These are phyloP conservation scores for Xerocomellus intermedius DNA, from an alignment of 768 basidiomycete species.

Conservation along the genomic window DNA sequence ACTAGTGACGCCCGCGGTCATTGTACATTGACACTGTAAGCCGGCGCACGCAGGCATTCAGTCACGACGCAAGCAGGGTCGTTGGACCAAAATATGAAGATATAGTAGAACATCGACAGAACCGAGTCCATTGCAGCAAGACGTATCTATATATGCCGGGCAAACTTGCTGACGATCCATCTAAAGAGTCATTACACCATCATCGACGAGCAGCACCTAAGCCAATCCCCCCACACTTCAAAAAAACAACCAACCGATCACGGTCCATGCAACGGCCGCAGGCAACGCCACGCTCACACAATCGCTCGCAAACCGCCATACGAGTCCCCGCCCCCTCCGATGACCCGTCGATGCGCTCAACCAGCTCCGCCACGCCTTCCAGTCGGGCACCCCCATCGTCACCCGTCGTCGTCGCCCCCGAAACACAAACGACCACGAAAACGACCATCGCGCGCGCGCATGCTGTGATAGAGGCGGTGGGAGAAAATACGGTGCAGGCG, in stretches of 20 bases:
- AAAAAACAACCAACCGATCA: conserved; percentile 32
- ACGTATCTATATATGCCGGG: no score
- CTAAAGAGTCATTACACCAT: conserved; percentile 7
- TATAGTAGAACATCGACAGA: no score
- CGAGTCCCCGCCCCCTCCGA: conserved; percentile 30
- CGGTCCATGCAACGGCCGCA: conserved; percentile 22
- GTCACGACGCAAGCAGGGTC: no score
- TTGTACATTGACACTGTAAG: no score
- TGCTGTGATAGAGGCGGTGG: conserved; percentile 35
- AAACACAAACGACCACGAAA: conserved; percentile 55
- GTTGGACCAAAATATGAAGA: no score
- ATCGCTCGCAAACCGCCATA: conserved; percentile 40
- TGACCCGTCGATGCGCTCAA: conserved; percentile 10
- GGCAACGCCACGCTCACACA: conserved; percentile 31
- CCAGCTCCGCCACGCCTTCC: conserved; percentile 21
- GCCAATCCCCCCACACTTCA: conserved; percentile 7
- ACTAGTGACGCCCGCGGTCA: no score
- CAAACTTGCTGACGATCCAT: neutral
- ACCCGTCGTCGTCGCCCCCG: conserved; percentile 55
- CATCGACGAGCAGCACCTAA: neutral
- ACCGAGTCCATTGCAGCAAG: no score
- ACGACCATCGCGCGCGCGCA: conserved; percentile 26
- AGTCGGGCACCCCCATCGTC: conserved; percentile 42
- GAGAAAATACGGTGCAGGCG: conserved; percentile 34
- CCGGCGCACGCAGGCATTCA: no score